A percentile compares a stretch with the other conserved stretches of the same genome.
These are phyloP conservation scores for Colletotrichum salicis DNA, from an alignment of 2,329 filamentous ascomycete species.

Conservation along the genomic window DNA sequence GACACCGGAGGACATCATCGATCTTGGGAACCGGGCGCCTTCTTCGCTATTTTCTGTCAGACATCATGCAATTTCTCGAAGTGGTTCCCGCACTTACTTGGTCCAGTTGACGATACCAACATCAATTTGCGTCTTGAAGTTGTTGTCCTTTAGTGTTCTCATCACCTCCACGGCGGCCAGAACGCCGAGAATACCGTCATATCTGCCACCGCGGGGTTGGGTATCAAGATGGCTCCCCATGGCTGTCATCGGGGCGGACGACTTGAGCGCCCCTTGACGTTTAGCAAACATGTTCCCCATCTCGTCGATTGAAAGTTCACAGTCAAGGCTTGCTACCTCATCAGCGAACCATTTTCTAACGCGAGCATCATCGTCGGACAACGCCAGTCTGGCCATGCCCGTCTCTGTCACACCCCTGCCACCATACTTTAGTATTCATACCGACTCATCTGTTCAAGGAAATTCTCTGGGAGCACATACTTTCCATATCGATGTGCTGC, in stretches of 20 bases:
- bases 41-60: slow-evolving; percentile 68
- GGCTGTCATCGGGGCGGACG: slow-evolving; percentile 70
- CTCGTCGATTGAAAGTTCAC: slow-evolving; percentile 73
- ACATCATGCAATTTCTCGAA: too few species aligned
- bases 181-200: slow-evolving; percentile 82
- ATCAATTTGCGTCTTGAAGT: slow-evolving; percentile 75
- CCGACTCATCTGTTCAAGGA: not conserved
- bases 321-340: slow-evolving; percentile 71
- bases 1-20: slow-evolving; percentile 79
- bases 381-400: slow-evolving; percentile 79
- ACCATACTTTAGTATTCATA: not conserved
- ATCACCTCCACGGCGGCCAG: slow-evolving; percentile 79
- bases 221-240: slow-evolving; percentile 78
- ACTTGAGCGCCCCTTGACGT: slow-evolving; percentile 67
- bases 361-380: slow-evolving; percentile 77
- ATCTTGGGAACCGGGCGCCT: slow-evolving; percentile 81
- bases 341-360: slow-evolving; percentile 81
- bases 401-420: slow-evolving; percentile 59
- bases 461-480: slow-evolving; percentile 38
- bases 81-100: slow-evolving; percentile 56
- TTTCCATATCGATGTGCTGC: slow-evolving; percentile 42
- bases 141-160: slow-evolving; percentile 72
- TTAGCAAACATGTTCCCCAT: slow-evolving; percentile 87
- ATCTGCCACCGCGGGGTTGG: slow-evolving; percentile 72
- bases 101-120: slow-evolving; percentile 84